phyloP scores from a whole-genome alignment of 208 protist genomes.

The Trypanosoma cruzi region DNA sequence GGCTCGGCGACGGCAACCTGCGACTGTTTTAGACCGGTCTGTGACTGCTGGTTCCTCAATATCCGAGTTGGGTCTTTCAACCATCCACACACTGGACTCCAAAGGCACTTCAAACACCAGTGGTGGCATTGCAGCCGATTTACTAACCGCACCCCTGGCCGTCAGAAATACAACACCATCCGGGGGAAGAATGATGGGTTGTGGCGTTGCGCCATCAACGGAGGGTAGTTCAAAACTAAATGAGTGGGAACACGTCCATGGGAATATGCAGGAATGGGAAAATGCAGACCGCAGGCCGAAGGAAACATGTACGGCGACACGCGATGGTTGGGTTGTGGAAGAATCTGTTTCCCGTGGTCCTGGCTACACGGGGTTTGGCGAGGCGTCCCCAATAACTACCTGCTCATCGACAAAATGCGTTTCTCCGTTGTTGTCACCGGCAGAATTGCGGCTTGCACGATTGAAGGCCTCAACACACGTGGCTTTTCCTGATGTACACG shows the following conservation, averaged over 20 bases:
- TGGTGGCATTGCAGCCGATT: neutral
- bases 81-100: neutral
- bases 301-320: neutral
- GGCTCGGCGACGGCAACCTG: neutral
- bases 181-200: neutral
- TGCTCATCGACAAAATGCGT: neutral
- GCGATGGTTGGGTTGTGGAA: neutral
- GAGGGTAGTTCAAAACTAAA: neutral
- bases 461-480: neutral
- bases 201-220: neutral
- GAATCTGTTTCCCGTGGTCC: neutral
- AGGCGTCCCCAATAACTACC: neutral
- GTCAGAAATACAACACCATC: neutral
- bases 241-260: neutral
- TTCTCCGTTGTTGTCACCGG: neutral
- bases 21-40: neutral
- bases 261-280: neutral
- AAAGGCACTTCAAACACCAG: neutral
- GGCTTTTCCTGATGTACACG: slow-evolving; percentile 23
- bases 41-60: neutral
- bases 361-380: neutral
- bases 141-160: neutral
- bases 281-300: neutral
- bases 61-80: neutral
- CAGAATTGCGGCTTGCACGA: slow-evolving; percentile 6